Base-by-base conservation (phyloP, 1,284 basidiomycete genomes). In the Gymnopus androsaceus region DNA sequence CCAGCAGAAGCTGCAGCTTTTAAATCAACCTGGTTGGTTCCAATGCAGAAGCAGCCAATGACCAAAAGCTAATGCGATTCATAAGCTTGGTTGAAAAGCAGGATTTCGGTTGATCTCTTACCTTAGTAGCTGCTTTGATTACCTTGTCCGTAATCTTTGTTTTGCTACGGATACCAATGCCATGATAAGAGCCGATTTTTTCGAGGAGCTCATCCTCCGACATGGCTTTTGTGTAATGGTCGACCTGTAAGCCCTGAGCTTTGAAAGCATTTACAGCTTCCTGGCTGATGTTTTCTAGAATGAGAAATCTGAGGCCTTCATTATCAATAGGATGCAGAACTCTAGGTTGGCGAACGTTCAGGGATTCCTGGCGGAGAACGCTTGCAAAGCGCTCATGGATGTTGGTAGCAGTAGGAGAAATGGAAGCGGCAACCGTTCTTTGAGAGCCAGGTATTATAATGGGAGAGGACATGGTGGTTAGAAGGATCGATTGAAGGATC, bases 21-120 rank as follows among this genome's bases (percentile, higher is more conserved):
- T 51, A 99, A 87, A 72, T 98, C 95, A 66, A 99, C 97, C 74
- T 99, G 97, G 76, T 99, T 99, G 59, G 95, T 96, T 57, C 97
- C 97, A 66, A 99, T 99, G 77, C 97, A 99, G 85, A 99, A 99
- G 75, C 97, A 99, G 38, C 97, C 97, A 61, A 99, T 94, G 66
- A 90, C 94, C 14, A 99, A 82, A 40, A 99, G 88, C 94, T 98
- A 66, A 4, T 36, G 41, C 28, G 30, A 27, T 30, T 31, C 34
- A 49, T 30, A 54, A 25, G 27, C 33, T 46, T 40, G 64, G 40
- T 57, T 46, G 34, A 58, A 31, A 21, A 21, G 19, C 51, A 46
- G 27, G 51, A 49, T 50, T 46, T 38, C 14, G 60, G 23, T 1
- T 23, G 31, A 38, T 34, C 14, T 14, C 76, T 53, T 66, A 87